Percentiles rank a stretch among this genome's conserved stretches.
Conservation (phyloP, 352 stramenopile genomes). For the Pythium dissotocum region DNA sequence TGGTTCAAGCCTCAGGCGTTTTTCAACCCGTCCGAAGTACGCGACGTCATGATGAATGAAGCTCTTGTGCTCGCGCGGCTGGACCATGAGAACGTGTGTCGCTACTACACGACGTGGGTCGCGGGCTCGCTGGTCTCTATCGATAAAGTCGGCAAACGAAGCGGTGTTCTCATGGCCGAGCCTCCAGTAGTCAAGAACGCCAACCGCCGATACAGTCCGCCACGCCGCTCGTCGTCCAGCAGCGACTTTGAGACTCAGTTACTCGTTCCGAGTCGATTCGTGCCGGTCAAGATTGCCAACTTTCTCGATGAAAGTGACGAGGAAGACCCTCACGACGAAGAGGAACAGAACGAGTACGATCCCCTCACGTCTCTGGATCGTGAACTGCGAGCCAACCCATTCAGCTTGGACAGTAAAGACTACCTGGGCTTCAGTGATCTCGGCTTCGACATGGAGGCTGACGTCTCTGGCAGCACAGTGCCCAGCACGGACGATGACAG, state of each 20-base stretch:
- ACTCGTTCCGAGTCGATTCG: conserved; percentile 13
- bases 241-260: conserved; percentile 27
- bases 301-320: conserved; percentile 21
- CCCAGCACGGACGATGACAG: not conserved
- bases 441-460: conserved; percentile 55
- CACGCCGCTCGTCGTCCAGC: conserved; percentile 25
- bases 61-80: conserved; percentile 91
- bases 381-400: not conserved
- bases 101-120: conserved; percentile 90
- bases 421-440: conserved; percentile 47
- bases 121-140: conserved; percentile 64
- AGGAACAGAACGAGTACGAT: conserved; percentile 6
- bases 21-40: conserved; percentile 76
- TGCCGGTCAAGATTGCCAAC: conserved; percentile 9
- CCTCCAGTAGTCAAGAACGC: not conserved
- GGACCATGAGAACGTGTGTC: conserved; percentile 94
- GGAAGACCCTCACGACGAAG: conserved; percentile 28
- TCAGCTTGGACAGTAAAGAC: conserved; percentile 30
- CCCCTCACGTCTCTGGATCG: not conserved
- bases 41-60: conserved; percentile 92
- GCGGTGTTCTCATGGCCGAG: conserved; percentile 9
- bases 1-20: conserved; percentile 84
- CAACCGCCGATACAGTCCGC: not conserved
- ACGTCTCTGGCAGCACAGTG: not conserved
- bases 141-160: conserved; percentile 39